Base-by-base conservation (phyloP, 106 monocot genomes). In the Triglochin maritima region DNA sequence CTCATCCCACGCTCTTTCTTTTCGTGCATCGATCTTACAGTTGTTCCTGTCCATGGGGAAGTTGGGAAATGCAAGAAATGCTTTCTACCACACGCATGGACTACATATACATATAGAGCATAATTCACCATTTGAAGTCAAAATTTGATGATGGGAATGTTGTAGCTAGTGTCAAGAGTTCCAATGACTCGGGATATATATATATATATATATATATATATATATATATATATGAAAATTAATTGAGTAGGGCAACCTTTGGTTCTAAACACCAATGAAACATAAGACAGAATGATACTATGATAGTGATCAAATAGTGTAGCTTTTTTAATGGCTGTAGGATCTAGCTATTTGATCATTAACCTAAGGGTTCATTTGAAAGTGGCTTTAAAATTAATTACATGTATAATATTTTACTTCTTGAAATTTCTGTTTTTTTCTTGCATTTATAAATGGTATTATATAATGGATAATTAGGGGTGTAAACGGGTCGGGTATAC, bases 31-130 rank as follows among this genome's bases (percentile, higher is more conserved):
- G n/a, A n/a, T n/a, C 57, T 69, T 69, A 50, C 46, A 57, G 69
- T 69, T 69, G 57, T 57, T 69, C 57, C 42, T 47, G 6, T 3
- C 17, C 44, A 44, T 5, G 55, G 49, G 57, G 55, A 47, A 46
- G 69, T 57, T 57, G 69, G 69, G 56, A 57, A 69, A 69, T 57
- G 57, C 69, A 69, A 69, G 69, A 69, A 69, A 58, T 50, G 47
- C 56, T 57, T 57, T 15, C 56, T 16, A 4, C 66, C 15, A 58
- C 29, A 12, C 17, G 11, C n/a, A 57, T 14, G 11, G 57, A 14
- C 57, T 10, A 57, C 57, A 29, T 29, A 29, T 29, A 57, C 57
- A 14, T 57, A 6, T 14, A 17, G 57, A 17, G 17, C n/a, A 57
- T 57, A 16, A 17, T 57, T 57, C 10, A 6, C 17, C 14, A 29